Evolutionary conservation across 495 filamentous ascomycete species (phyloP).

Genomic region (Talaromyces borbonicus): DNA sequence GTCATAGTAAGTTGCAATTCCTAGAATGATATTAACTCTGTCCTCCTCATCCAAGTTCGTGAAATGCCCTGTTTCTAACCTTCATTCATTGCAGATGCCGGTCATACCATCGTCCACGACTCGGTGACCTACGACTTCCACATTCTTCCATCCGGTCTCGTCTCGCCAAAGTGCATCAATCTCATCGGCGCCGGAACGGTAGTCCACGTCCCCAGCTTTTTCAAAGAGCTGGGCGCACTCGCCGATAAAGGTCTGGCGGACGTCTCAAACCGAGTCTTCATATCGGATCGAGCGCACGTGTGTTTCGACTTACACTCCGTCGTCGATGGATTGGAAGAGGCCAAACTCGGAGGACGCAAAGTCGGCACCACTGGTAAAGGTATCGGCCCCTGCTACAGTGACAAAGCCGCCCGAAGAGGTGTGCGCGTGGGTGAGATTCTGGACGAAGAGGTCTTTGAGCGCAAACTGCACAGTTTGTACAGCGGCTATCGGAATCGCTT

Average conservation of each 20-base stretch:
- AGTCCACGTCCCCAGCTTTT: conserved; percentile 77
- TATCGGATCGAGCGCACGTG: conserved; percentile 75
- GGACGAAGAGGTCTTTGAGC: conserved; percentile 62
- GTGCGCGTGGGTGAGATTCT: conserved; percentile 69
- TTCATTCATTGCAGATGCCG: conserved; percentile 23
- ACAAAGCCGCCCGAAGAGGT: conserved; percentile 68
- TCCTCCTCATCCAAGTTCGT: no score
- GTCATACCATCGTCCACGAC: conserved; percentile 52
- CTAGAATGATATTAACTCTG: no score
- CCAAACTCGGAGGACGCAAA: conserved; percentile 56
- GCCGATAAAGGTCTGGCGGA: conserved; percentile 61
- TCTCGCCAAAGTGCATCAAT: conserved; percentile 69
- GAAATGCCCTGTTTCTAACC: neutral
- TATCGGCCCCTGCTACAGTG: conserved; percentile 75
- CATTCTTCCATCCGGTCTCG: conserved; percentile 54
- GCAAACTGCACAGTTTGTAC: conserved; percentile 57
- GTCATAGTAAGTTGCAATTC: conserved; percentile 51
- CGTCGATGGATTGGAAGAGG: conserved; percentile 76
- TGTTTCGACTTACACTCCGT: conserved; percentile 74
- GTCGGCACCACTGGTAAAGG: conserved; percentile 51
- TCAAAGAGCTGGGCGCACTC: conserved; percentile 68
- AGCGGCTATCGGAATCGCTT: conserved; percentile 60
- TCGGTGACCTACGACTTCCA: conserved; percentile 61
- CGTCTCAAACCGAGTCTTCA: conserved; percentile 57
- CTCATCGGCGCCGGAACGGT: conserved; percentile 81